Evolutionary conservation across 2,329 filamentous ascomycete species (phyloP).

Genomic region (Alternaria atra): DNA sequence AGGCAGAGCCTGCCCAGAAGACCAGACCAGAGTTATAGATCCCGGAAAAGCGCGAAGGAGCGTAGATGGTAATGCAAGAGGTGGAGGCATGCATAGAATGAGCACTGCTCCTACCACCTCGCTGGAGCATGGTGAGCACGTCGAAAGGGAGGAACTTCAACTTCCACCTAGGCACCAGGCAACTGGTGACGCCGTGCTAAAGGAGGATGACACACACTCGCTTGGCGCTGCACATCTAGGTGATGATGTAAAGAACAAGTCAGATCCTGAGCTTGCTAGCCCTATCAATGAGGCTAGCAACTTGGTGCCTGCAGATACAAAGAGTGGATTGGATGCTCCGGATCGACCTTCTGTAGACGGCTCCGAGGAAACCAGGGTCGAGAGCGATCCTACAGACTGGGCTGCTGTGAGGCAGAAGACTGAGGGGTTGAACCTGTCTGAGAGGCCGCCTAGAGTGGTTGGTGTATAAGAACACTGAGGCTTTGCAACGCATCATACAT

Average conservation of each 20-base stretch:
- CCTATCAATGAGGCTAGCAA: background rate
- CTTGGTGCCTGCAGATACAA: background rate
- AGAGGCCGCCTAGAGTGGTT: background rate
- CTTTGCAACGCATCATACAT: background rate
- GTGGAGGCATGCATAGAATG: constrained; percentile 22
- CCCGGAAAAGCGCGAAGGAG: constrained; percentile 23
- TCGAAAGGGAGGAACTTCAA: constrained; percentile 8
- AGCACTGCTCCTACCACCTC: constrained; percentile 29
- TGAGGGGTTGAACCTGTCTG: background rate
- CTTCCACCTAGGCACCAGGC: background rate
- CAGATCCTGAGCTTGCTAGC: constrained; percentile 11
- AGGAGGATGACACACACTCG: constrained; percentile 10
- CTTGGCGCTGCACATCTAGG: constrained; percentile 14
- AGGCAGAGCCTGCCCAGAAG: background rate
- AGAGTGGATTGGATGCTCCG: background rate
- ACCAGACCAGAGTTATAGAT: constrained; percentile 15
- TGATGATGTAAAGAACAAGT: constrained; percentile 8
- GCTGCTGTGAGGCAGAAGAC: constrained; percentile 4
- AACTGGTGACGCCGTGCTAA: constrained; percentile 1
- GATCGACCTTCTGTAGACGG: constrained; percentile 18
- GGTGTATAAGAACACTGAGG: background rate
- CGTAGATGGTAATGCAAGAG: constrained; percentile 14
- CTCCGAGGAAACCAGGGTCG: constrained; percentile 22
- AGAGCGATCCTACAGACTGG: constrained; percentile 10
- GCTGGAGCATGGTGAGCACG: constrained; percentile 12